phyloP scores from a whole-genome alignment of 768 basidiomycete species.

The Trametes cinnabarina region DNA sequence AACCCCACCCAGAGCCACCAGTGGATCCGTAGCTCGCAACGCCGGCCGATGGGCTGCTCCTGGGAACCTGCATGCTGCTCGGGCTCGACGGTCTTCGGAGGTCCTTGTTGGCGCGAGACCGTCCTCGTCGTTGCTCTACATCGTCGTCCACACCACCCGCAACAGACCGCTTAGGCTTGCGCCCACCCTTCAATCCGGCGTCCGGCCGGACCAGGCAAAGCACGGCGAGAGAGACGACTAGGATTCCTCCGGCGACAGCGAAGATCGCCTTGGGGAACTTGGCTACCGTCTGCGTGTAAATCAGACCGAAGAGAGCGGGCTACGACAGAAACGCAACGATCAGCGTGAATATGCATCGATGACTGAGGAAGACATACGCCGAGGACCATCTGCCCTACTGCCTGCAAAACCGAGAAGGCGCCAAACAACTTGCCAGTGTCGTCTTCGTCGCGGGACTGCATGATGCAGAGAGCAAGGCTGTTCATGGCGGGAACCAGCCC shows the following conservation, averaged over 20 bases:
- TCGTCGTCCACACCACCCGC: conserved; percentile 18
- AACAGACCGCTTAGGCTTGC: conserved; percentile 14
- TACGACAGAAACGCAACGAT: conserved; percentile 28
- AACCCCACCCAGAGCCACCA: neutral
- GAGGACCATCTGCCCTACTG: conserved; percentile 61
- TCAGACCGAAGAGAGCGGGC: conserved; percentile 67
- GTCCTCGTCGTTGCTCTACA: conserved; percentile 29
- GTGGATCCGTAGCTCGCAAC: conserved; percentile 6
- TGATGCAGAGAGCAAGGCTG: conserved; percentile 70
- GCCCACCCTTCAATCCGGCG: conserved; percentile 20
- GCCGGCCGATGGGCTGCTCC: neutral
- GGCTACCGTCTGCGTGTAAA: conserved; percentile 64
- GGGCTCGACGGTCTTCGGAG: conserved; percentile 17
- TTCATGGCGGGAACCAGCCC: conserved; percentile 69
- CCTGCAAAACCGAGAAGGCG: conserved; percentile 65
- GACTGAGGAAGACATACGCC: conserved; percentile 34
- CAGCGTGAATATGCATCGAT: conserved; percentile 2
- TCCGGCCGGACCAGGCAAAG: conserved; percentile 43
- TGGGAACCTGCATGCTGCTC: neutral
- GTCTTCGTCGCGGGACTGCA: conserved; percentile 42
- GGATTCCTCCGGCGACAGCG: conserved; percentile 53
- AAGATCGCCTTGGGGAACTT: conserved; percentile 70
- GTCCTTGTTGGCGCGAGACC: conserved; percentile 41
- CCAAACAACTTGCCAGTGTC: conserved; percentile 62
- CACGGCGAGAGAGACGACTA: conserved; percentile 47